Evolutionary conservation across 108 stramenopile species (phyloP).

Genomic region (Fistulifera pelliculosa): DNA sequence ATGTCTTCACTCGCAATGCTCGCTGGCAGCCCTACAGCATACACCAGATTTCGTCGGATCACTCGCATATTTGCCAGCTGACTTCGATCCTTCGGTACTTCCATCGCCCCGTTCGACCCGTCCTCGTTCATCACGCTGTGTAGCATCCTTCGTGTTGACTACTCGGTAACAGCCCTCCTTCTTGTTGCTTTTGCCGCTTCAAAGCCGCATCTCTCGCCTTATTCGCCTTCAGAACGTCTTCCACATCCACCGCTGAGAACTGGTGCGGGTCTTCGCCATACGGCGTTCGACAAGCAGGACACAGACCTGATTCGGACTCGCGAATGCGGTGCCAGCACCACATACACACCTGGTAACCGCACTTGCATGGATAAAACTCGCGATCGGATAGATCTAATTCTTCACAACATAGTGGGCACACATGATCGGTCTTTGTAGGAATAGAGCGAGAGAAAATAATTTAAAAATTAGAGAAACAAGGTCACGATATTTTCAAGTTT

Average conservation of each 20-base stretch:
- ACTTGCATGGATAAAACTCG: constrained; percentile 97
- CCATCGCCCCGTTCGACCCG: constrained; percentile 29
- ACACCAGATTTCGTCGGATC: constrained; percentile 94
- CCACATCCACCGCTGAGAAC: constrained; percentile 90
- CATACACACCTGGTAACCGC: constrained; percentile 98
- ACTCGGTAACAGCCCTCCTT: constrained; percentile 8
- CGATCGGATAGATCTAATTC: constrained; percentile 93
- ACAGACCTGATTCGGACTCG: constrained; percentile 90
- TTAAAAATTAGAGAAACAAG: no score
- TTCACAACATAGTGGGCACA: constrained; percentile 96
- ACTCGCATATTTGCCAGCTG: constrained; percentile 94
- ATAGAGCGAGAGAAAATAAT: not conserved
- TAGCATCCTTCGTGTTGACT: not conserved
- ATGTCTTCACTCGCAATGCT: constrained; percentile 77
- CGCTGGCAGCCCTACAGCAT: constrained; percentile 90
- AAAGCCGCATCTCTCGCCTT: constrained; percentile 81
- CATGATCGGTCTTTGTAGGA: constrained; percentile 12
- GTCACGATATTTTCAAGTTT: no score
- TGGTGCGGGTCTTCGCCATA: constrained; percentile 96
- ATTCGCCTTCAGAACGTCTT: constrained; percentile 83
- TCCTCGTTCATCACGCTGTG: constrained; percentile 16
- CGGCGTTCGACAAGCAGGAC: constrained; percentile 95
- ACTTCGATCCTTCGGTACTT: constrained; percentile 80
- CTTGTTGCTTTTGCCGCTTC: constrained; percentile 34
- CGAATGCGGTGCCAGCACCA: constrained; percentile 99